Base-by-base conservation (phyloP, 768 basidiomycete species). In the Coprinopsis strossmayeri region DNA sequence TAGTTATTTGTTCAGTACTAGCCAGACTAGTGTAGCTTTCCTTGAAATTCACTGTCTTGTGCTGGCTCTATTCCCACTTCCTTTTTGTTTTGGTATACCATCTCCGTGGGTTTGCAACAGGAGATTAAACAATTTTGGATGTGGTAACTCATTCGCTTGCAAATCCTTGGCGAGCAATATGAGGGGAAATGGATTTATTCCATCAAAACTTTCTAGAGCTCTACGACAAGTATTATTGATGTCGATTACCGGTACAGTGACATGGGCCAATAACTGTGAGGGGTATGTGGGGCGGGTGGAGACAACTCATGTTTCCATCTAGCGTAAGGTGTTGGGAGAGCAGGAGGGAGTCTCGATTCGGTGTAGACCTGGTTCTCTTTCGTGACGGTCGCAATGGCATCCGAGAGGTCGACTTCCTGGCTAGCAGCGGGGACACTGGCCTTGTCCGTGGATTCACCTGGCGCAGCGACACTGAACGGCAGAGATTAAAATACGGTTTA, bases 221-320 rank as follows among this genome's bases (percentile, higher is more conserved):
- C 30, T 32, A 32, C 7, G 17, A 5, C 35, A 10, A 18, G 9
- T 11, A 38, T 10, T 10, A 10, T 18, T 11, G 35, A 38, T 32
- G 35, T 20, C 12, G 15, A 57, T 62, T 67, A 67, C 44, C 59
- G 65, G 71, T 82, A 82, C 50, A 90, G 61, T 37, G 69, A 59
- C 88, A 91, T 89, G 10, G 89, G 88, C 68, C 90, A 95, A 67
- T 93, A 93, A 2, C 84, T 71, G 59, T 84, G 64, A 37, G 84
- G 81, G 51, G 83, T 82, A 60, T 93, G 91, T 17, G 92, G 92
- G n/a, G 89, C 81, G 57, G 87, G 79, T 2, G 79, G 79, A 1
- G 86, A 79, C 35, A 73, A 67, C 60, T 82, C 66, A 3, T 91
- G 87, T 30, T 70, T 67, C 93, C 93, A 96, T 50, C 77, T 79